Conservation (phyloP, 305 asterid species). For the Nicotiana rustica region DNA sequence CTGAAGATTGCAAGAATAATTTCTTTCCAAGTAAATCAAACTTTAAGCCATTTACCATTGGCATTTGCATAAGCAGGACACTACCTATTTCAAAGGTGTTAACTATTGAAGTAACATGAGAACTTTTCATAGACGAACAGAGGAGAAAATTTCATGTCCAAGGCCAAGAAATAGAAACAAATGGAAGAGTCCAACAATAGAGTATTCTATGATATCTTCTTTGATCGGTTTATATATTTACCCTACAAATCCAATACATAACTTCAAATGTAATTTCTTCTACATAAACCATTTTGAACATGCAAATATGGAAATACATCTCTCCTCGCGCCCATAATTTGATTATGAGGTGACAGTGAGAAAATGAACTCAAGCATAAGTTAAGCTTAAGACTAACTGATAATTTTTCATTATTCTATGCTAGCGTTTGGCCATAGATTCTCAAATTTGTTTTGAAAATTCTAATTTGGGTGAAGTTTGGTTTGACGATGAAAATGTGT, state of each 20-base stretch:
- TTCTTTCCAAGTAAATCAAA: background rate
- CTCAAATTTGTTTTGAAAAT: too few species aligned
- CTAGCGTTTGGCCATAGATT: too few species aligned
- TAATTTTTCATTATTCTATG: conserved; percentile 2
- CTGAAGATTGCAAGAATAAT: background rate
- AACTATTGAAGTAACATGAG: background rate
- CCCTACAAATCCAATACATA: background rate
- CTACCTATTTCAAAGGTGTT: background rate
- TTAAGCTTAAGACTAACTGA: conserved; percentile 1
- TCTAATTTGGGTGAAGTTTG: too few species aligned
- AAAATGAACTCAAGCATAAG: background rate
- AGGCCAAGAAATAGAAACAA: background rate
- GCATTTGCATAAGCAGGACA: background rate
- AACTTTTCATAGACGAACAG: background rate
- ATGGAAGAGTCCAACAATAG: background rate
- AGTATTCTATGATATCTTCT: background rate
- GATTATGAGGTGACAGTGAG: conserved; percentile 1
- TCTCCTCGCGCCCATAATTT: background rate
- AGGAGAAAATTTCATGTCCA: background rate
- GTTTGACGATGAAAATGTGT: too few species aligned
- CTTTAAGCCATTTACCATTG: background rate
- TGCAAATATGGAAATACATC: conserved; percentile 13
- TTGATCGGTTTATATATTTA: background rate
- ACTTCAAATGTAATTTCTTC: background rate
- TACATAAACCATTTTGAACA: background rate